phyloP scores from a whole-genome alignment of 208 protist species.

The Leishmania guyanensis region DNA sequence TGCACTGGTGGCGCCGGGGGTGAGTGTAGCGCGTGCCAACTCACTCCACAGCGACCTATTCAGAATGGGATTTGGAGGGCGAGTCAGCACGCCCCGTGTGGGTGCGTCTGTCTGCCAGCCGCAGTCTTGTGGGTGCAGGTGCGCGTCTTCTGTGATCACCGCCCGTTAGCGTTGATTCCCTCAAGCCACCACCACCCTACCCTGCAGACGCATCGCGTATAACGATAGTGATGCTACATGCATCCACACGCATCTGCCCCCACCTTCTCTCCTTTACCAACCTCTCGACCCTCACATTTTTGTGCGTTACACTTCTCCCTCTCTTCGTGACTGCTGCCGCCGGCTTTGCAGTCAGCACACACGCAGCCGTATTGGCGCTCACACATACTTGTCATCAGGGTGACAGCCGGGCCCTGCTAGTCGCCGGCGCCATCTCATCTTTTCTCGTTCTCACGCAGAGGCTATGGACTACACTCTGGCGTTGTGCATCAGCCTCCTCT shows the following conservation, averaged over 20 bases:
- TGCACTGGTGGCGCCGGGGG: not conserved
- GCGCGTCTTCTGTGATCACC: not conserved
- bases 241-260: not conserved
- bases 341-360: not conserved
- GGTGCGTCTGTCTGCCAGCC: not conserved
- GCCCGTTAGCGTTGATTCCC: not conserved
- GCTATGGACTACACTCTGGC: slow-evolving; percentile 11
- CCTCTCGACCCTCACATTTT: not conserved
- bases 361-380: not conserved
- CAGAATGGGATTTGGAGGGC: not conserved
- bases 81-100: not conserved
- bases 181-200: not conserved
- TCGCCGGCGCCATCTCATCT: not conserved
- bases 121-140: not conserved
- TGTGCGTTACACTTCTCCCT: not conserved
- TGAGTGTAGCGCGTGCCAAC: not conserved
- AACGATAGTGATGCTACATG: not conserved
- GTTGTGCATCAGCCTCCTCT: slow-evolving; percentile 27
- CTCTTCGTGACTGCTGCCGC: not conserved
- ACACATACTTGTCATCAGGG: not conserved
- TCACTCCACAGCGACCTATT: not conserved
- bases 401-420: not conserved
- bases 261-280: not conserved
- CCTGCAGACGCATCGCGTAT: not conserved
- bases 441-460: not conserved